A percentile compares a stretch with the other conserved stretches of the same genome.
Conservation (phyloP, 1,139 yeast species). For the Yamadazyma dushanensis region DNA sequence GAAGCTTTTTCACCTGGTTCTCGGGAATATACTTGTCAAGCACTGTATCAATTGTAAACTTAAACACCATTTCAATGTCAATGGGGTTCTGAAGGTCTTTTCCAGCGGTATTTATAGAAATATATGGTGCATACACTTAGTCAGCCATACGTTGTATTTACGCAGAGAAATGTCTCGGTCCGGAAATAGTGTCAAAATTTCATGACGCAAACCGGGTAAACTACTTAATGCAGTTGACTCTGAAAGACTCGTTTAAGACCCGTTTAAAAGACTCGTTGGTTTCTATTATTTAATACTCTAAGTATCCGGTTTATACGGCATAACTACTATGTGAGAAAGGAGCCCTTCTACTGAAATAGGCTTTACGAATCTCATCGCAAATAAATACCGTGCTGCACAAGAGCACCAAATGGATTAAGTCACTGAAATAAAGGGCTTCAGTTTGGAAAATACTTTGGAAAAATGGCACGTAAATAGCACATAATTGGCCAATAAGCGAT, state of each 20-base stretch:
- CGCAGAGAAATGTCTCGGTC: no score
- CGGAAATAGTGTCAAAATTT: no score
- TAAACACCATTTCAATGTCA: conserved; percentile 41
- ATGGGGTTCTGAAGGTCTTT: no score
- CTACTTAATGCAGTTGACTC: no score
- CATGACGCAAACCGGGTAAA: no score
- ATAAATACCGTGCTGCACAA: conserved; percentile 81
- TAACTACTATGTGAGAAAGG: conserved; percentile 12
- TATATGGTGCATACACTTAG: no score
- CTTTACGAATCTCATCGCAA: conserved; percentile 79
- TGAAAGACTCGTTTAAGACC: no score
- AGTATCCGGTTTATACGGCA: background rate
- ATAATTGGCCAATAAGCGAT: conserved; percentile 85
- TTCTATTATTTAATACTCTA: no score
- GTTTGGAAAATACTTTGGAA: conserved; percentile 92
- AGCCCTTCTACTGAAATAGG: conserved; percentile 15
- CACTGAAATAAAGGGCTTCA: conserved; percentile 74
- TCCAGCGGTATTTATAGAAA: no score
- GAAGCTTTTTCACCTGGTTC: conserved; percentile 29
- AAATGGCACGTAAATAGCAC: conserved; percentile 91
- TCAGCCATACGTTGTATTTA: no score
- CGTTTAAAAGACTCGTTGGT: no score
- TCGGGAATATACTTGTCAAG: conserved; percentile 30
- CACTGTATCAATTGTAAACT: conserved; percentile 38
- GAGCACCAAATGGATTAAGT: conserved; percentile 58